Base-by-base conservation (phyloP, 202 grass and related monocot species). In the Miscanthus sacchariflorus region DNA sequence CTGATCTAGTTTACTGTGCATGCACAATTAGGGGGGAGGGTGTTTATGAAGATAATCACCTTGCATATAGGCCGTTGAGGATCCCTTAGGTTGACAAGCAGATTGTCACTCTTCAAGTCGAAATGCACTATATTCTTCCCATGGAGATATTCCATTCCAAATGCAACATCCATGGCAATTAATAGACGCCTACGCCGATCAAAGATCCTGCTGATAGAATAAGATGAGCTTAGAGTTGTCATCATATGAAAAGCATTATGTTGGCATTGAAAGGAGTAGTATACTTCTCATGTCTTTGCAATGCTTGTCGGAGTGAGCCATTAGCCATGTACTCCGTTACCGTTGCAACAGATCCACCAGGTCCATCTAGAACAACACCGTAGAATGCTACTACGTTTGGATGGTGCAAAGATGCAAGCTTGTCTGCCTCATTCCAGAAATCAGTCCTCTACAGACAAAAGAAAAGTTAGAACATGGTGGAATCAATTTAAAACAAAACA, bases 121-220 rank as follows among this genome's bases (percentile, higher is more conserved):
- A 99, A 99, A 83, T 99, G 97, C 72, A 99, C 90, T 70, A 99
- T 95, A 86, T 99, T 99, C 90, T 97, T 99, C 18, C 88, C 93
- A 85, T 99, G 97, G 82, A 99, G 82, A 90, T 99, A 99, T 83
- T 99, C 97, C 97, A 99, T 99, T 72, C 97, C 93, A 79, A 99
- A 99, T 52, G 97, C 97, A 84, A 95, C 97, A 87, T 99, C 97
- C 97, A 99, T 99, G 79, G 90, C 88, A 91, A 99, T 97, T 45
- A 97, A 79, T 65, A 99, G 88, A 38, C 91, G 86, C 70, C 86
- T 95, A 73, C 91, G 91, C 3, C 73, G 84, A 81, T 99, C 97
- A 74, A 99, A 87, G 82, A 93, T 93, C 91, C 97, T 99, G 86
- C 38, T 58, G 24, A 85, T 45, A 79, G 54, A 92, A 86, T 28